Evolutionary conservation across 164 flowering plant genomes (phyloP), one percentile per base, ranked within the genome.

Genomic region (Annona cherimola): DNA sequence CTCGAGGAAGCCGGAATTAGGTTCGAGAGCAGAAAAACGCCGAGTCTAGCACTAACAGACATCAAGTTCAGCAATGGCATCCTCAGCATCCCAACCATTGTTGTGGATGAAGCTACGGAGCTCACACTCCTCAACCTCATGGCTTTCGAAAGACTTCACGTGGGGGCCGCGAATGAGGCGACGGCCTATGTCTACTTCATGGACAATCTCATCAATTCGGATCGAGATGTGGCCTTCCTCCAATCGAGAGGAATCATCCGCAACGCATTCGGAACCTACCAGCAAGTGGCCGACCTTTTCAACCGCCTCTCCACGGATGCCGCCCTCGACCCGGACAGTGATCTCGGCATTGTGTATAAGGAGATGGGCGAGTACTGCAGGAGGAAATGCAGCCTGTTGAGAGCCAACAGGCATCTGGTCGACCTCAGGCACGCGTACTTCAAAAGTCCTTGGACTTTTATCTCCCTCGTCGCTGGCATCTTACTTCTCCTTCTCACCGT

Each of bases 261-360:
- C 44, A 86, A 80, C 61, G 84, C 83, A 0, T n/a, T 83, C 0
- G 91, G 91, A 16, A 86, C 89, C 66, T 85, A 86, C 70, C 81
- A 86, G 59, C 85, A 82, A 0, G 87, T 84, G 11, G 87, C 89
- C 6, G 80, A 82, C n/a, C 79, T 88, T 45, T 88, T 88, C 74
- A 86, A 86, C 60, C 71, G 79, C 3, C 72, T 86, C 7, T 80
- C 87, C 7, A 81, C 81, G 69, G 89, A 83, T 40, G 76, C 81
- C 1, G 75, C 87, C 1, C 74, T 84, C 3, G 86, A 85, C 40
- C 87, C 88, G 0, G 74, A 76, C 0, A 75, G 85, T 68, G 70
- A 73, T 16, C 73, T 86, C 0, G 73, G 76, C 1, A n/a, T 26
- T n/a, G 87, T 86, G 61, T 82, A 79, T 20, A 74, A 70, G 69